Base-by-base conservation (phyloP, 164 flowering plant species). In the Tinospora cordifolia region DNA sequence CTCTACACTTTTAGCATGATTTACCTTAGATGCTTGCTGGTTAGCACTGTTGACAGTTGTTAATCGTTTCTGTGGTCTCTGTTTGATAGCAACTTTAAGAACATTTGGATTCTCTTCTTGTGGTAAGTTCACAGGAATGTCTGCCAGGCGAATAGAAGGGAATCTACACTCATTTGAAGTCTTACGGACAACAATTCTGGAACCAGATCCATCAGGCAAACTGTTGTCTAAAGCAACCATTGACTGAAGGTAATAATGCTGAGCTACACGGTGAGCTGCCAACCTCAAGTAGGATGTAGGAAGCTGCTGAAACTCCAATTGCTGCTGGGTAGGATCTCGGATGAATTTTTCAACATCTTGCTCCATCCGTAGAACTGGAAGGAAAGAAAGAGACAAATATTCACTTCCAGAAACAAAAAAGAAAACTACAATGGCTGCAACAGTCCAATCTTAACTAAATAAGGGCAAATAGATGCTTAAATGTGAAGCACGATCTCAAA, bases 261-360 rank as follows among this genome's bases (percentile, higher is more conserved):
- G 99, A 19, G 99, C 99, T 54, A 95, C 88, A 21, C 99, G 97
- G 72, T 95, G 99, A 39, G 98, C 99, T 66, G 99, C 98, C 81
- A 95, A 78, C 30, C 99, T 82, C 63, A 92, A 75, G 78, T 95
- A 95, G 49, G 99, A 95, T n/a, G 98, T 95, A n/a, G 98, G 97
- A 69, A 95, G 78, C 78, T 92, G 98, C 76, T 84, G 96, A 77
- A 95, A 92, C 80, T 92, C 98, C 25, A 95, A 71, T 72, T 92
- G 98, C 75, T 87, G 90, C 71, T 82, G 87, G 21, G 80, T 76
- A 39, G 94, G 92, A 72, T 95, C 97, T 34, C 81, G 85, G 62
- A 94, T 89, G 72, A 94, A 94, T 78, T 89, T 92, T 78, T 87
- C 88, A 51, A 92, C 84, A 78, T 95, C 99, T 80, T 89, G 99